phyloP scores from a whole-genome alignment of 768 basidiomycete genomes.

The Psilocybe subaeruginosa region DNA sequence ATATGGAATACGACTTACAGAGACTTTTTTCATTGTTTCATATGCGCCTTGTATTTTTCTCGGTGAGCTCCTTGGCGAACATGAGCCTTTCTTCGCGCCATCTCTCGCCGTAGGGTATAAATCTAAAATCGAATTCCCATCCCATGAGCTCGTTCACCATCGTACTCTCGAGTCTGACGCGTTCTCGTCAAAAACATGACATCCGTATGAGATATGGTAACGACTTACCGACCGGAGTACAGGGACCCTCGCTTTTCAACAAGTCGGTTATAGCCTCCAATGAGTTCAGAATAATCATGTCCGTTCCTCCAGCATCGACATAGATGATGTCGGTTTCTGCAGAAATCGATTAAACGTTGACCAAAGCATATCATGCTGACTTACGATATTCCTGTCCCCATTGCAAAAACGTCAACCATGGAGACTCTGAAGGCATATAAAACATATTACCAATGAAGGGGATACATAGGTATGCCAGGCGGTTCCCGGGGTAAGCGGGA shows the following conservation, averaged over 20 bases:
- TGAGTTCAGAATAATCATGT: neutral
- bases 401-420: slow-evolving; percentile 32
- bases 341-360: neutral
- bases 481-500: slow-evolving; percentile 1
- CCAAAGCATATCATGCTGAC: neutral
- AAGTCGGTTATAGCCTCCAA: neutral
- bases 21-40: neutral
- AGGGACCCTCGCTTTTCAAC: slow-evolving; percentile 1
- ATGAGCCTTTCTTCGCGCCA: slow-evolving; percentile 8
- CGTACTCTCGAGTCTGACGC: neutral
- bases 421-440: slow-evolving; percentile 27
- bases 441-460: slow-evolving; percentile 33
- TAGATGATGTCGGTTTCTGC: slow-evolving; percentile 4
- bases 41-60: slow-evolving; percentile 4
- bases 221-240: slow-evolving; percentile 1
- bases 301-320: slow-evolving; percentile 30
- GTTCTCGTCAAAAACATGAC: neutral
- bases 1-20: neutral
- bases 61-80: slow-evolving; percentile 8
- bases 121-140: slow-evolving; percentile 4
- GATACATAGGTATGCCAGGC: neutral
- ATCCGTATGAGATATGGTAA: too few relatives aligned
- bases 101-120: slow-evolving; percentile 5
- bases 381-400: slow-evolving; percentile 35
- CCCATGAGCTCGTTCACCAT: slow-evolving; percentile 10